Evolutionary conservation across 1,139 yeast genomes (phyloP), one percentile per base, ranked within the genome.

Genomic region (Schizosaccharomyces versatilis): DNA sequence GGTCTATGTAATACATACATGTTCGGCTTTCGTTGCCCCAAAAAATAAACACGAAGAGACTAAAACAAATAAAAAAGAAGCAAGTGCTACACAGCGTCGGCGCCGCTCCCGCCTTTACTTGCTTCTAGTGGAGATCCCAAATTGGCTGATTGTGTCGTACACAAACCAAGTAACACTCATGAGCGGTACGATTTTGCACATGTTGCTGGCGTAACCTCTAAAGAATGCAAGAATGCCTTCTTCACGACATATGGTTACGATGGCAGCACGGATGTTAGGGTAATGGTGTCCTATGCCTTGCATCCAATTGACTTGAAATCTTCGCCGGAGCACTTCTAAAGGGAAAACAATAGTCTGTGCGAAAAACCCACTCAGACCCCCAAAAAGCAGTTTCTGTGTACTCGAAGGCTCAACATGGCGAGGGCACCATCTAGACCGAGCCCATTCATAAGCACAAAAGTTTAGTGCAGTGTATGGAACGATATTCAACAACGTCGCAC

Each of bases 381-480:
- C 98, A 5, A 93, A 78, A 0, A 76, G 63, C 36, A 90, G 70
- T 63, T 84, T 81, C 69, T 77, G 77, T 32, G 71, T 55, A 3
- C 82, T 68, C 5, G 66, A 65, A 24, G 71, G 71, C 44, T 64
- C 63, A 7, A 59, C 56, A 38, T 62, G 62, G 14, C 67, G 66
- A 15, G 61, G 62, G 10, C 70, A 64, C 36, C 68, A 61, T 36
- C 64, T 57, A 60, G 82, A 93, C 59, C 90, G 78, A 61, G 86
- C 65, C 58, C 76, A 78, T 63, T 90, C 97, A 69, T 88, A 90
- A 51, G 85, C 78, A 6, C 95, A 83, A 66, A 90, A 90, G 67
- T 88, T 90, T 56, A 90, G 74, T 2, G 95, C 95, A 49, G 85
- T 96, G 63, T 88, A 90, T 0, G 98, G 97, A 0, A 95, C 96